Evolutionary conservation across 345 rosid species (phyloP).

Genomic region (Melastoma malabathricum): DNA sequence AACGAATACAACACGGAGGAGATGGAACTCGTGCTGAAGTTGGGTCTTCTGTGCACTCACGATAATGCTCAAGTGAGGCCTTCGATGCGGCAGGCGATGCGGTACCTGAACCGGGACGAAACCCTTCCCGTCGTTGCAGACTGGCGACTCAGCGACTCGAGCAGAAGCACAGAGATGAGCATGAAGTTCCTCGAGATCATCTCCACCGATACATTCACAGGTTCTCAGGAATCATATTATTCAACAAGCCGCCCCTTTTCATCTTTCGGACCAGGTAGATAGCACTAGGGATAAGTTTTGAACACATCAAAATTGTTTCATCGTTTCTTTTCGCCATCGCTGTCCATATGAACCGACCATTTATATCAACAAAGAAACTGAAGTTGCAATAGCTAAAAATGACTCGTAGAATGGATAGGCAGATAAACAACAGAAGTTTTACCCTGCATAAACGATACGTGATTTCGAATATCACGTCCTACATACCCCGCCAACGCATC

Average conservation of each 20-base stretch:
- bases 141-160: slow-evolving; percentile 13
- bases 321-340: too few relatives aligned
- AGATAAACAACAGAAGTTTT: too few relatives aligned
- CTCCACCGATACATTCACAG: slow-evolving; percentile 13
- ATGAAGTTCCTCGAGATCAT: slow-evolving; percentile 10
- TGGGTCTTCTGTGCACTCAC: slow-evolving; percentile 51
- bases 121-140: slow-evolving; percentile 19
- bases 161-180: slow-evolving; percentile 4
- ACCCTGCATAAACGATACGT: too few relatives aligned
- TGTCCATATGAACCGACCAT: too few relatives aligned
- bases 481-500: slow-evolving; percentile 11
- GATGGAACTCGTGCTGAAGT: slow-evolving; percentile 27
- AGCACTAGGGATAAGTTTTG: too few relatives aligned
- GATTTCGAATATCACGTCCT: too few relatives aligned
- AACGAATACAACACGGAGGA: slow-evolving; percentile 20
- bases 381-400: too few relatives aligned
- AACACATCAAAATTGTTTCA: too few relatives aligned
- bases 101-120: slow-evolving; percentile 43
- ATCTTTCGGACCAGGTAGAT: too few relatives aligned
- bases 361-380: too few relatives aligned
- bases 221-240: slow-evolving; percentile 5
- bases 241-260: too few relatives aligned
- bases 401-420: too few relatives aligned
- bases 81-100: slow-evolving; percentile 37
- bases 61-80: slow-evolving; percentile 29